Percentiles rank a stretch among this genome's conserved stretches.
Evolutionary conservation across 2,329 filamentous ascomycete species (phyloP).

Genomic region (Colletotrichum sansevieriae): DNA sequence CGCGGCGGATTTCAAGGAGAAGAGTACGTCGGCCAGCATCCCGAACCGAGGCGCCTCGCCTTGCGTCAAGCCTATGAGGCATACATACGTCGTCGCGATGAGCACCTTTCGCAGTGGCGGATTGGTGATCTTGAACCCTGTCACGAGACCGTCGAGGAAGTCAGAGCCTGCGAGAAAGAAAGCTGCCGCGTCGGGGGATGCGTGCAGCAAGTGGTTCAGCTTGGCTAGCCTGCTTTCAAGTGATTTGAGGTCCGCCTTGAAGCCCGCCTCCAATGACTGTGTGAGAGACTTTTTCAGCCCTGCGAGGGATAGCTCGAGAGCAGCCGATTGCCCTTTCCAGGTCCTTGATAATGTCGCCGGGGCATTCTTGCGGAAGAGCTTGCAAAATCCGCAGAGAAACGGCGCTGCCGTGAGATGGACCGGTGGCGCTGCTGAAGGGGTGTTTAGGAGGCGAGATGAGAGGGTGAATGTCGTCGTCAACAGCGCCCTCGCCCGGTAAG

Average conservation of each 20-base stretch:
- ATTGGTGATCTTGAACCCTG: constrained; percentile 74
- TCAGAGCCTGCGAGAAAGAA: constrained; percentile 88
- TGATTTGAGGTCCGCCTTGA: constrained; percentile 66
- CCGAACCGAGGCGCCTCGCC: constrained; percentile 77
- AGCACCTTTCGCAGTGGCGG: constrained; percentile 75
- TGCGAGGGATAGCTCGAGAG: constrained; percentile 68
- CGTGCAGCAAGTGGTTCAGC: constrained; percentile 74
- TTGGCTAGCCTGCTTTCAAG: constrained; percentile 68
- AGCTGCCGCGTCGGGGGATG: constrained; percentile 67
- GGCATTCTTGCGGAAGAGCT: constrained; percentile 74
- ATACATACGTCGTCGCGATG: constrained; percentile 80
- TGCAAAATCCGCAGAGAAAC: constrained; percentile 77
- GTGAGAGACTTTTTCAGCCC: constrained; percentile 73
- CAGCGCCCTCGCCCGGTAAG: constrained; percentile 58
- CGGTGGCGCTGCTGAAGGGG: constrained; percentile 54
- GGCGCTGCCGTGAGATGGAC: constrained; percentile 70
- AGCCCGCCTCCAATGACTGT: constrained; percentile 71
- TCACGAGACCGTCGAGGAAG: constrained; percentile 82
- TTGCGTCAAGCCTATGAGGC: constrained; percentile 78
- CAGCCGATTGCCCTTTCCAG: constrained; percentile 65
- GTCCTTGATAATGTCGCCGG: constrained; percentile 62
- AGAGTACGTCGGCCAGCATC: constrained; percentile 85
- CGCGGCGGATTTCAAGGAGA: constrained; percentile 79
- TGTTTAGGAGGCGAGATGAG: constrained; percentile 66
- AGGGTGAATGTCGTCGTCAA: constrained; percentile 76